Evolutionary conservation across 306 rosid species (phyloP).

Genomic region (Rubus parviflorus): DNA sequence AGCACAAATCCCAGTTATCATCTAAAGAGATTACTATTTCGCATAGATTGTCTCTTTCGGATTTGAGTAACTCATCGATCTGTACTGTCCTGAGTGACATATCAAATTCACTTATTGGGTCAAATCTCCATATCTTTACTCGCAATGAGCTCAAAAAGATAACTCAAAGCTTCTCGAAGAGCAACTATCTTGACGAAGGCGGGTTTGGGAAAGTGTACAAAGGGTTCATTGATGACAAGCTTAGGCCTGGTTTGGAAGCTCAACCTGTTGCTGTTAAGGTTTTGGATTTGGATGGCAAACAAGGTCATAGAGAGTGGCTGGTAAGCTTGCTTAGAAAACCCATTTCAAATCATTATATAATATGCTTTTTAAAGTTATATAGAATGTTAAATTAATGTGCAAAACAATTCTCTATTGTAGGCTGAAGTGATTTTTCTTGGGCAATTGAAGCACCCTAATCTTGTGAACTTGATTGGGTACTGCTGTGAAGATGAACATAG

Average conservation of each 20-base stretch:
- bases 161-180: slow-evolving; percentile 53
- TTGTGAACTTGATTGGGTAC: slow-evolving; percentile 85
- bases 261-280: slow-evolving; percentile 76
- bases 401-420: slow-evolving; percentile 27
- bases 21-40: slow-evolving; percentile 39
- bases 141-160: slow-evolving; percentile 60
- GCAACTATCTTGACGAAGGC: slow-evolving; percentile 78
- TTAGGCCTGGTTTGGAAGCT: slow-evolving; percentile 54
- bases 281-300: slow-evolving; percentile 79
- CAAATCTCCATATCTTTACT: slow-evolving; percentile 76
- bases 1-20: slow-evolving; percentile 22
- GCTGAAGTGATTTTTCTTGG: slow-evolving; percentile 92
- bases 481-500: slow-evolving; percentile 89
- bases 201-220: slow-evolving; percentile 90
- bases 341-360: not conserved
- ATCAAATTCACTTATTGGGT: slow-evolving; percentile 67
- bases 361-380: not conserved
- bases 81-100: slow-evolving; percentile 69
- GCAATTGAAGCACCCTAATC: slow-evolving; percentile 79
- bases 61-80: slow-evolving; percentile 63
- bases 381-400: not conserved
- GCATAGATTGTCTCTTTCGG: slow-evolving; percentile 67
- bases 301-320: slow-evolving; percentile 98
- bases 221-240: slow-evolving; percentile 70
- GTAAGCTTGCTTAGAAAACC: slow-evolving; percentile 32